Evolutionary conservation across 2,329 filamentous ascomycete species (phyloP), one percentile per base, ranked within the genome.

Genomic region (Hymenoscyphus infarciens): DNA sequence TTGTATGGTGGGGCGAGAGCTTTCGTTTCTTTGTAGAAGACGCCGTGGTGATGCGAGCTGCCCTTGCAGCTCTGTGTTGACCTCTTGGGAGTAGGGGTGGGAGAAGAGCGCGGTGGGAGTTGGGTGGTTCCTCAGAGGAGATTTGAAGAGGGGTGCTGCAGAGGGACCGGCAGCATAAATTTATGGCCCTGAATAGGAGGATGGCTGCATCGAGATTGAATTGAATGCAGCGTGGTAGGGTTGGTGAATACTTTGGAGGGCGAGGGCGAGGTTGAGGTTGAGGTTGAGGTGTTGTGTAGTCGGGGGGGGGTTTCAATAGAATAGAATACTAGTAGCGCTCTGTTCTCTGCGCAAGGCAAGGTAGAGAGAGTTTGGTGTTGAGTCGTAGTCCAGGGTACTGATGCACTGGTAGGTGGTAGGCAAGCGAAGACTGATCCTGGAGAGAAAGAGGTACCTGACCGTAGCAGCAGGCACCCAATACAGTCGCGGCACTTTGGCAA

Each of bases 21-120:
- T 85, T 88, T 81, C 85, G 82, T 85, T 88, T 88, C 85, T 88
- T 88, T 82, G 79, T 81, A 80, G 84, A 87, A 85, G 85, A 87
- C n/a, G 57, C 57, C 86, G 86, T 88, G 77, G 82, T 88, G 86
- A 80, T 76, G 81, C 78, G 86, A 88, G 86, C 86, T 87, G 85
- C 85, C 75, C 75, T 53, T 73, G 72, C 71, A 72, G 73, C 72
- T 73, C 72, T 70, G 63, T 22, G 62, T 56, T 62, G 45, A 64
- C 59, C 29, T 55, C 6, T 16, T 7, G 52, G 52, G 52, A 31
- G 25, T 49, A 19, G 19, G 25, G 52, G 55, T 60, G 31, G 63
- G 61, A 54, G 61, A 57, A 33, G 60, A 57, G 42, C 27, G 33
- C 33, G 27, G 57, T 42, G 16, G 31, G 57, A 38, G 54, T 19